Evolutionary conservation across 108 stramenopile species (phyloP).

Genomic region (Pseudonitzschia delicatissima): DNA sequence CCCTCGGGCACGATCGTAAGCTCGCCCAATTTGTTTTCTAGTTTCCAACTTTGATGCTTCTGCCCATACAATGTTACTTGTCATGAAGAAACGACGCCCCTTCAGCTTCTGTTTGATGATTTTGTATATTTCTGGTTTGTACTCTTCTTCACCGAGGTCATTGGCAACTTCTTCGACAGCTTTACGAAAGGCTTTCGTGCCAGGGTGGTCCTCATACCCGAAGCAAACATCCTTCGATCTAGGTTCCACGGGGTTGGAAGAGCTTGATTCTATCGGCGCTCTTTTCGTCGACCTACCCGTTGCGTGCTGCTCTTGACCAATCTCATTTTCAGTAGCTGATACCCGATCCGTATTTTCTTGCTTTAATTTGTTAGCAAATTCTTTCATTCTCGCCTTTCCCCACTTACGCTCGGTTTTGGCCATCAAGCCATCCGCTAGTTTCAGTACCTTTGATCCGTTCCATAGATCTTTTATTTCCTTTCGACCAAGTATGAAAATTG

Average conservation of each 20-base stretch:
- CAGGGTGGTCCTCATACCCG: conserved; percentile 7
- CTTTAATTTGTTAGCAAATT: conserved; percentile 11
- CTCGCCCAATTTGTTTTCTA: conserved; percentile 4
- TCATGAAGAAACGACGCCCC: conserved; percentile 22
- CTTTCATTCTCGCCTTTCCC: conserved; percentile 21
- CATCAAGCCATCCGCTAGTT: conserved; percentile 39
- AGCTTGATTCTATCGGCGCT: neutral
- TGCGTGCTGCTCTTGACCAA: no score
- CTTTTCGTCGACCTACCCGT: neutral
- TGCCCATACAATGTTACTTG: conserved; percentile 11
- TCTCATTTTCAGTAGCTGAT: neutral
- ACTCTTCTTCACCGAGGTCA: conserved; percentile 2
- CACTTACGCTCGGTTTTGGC: conserved; percentile 23
- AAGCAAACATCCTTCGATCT: conserved; percentile 23
- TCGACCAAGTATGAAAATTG: conserved; percentile 50
- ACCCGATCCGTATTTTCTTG: neutral
- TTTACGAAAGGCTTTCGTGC: conserved; percentile 13
- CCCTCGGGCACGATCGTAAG: conserved; percentile 1
- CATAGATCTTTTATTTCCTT: conserved; percentile 60
- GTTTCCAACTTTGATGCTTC: conserved; percentile 16
- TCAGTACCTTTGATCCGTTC: conserved; percentile 55
- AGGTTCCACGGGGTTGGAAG: neutral
- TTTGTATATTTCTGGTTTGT: conserved; percentile 17
- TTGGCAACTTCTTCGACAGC: conserved; percentile 3
- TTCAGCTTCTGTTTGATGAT: conserved; percentile 3